Evolutionary conservation across 441 rosid species (phyloP), one percentile per base, ranked within the genome.

Genomic region (Gossypium trilobum): DNA sequence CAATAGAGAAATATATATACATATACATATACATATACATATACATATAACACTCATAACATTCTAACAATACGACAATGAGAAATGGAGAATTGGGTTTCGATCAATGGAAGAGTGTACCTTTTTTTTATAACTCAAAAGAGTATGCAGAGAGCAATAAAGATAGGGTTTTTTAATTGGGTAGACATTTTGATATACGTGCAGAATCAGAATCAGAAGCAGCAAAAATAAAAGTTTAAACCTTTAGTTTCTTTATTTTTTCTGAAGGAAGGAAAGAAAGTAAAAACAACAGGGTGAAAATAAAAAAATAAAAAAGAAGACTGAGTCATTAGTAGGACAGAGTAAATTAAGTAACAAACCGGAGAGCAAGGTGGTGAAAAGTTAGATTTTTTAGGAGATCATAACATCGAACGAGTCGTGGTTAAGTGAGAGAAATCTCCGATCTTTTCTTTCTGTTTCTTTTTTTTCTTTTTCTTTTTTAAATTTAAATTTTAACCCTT

Each of bases 371-470:
- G 78, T 59, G 92, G 87, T 86, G 86, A 87, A 78, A 78, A 63
- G 57, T 71, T 77, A 78, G 86, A 80, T 79, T 82, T 85, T 87
- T 80, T 58, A 80, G 88, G 90, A 74, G 90, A 81, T 78, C 81
- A 68, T 74, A 60, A 19, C 56, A 70, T 80, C 84, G 83, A 78
- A 76, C 58, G 74, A 55, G 80, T 78, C 83, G 65, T 36, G 33
- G 59, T 20, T 55, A 8, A 19, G 58, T 54, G 58, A 19, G 58
- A 54, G 58, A 6, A 54, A 54, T 54, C 8, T 17, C 33, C 62
- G 39, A 6, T 60, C 10, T 13, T 10, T 14, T 29, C 6, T 25
- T 58, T 10, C 8, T 13, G 33, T 55, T 55, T 20, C 4, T 9
- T 54, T 55, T 8, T 55, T 4, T 8, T 6, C 5, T 29, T 29